Base-by-base conservation (phyloP, 768 basidiomycete species). In the Collybia nuda region DNA sequence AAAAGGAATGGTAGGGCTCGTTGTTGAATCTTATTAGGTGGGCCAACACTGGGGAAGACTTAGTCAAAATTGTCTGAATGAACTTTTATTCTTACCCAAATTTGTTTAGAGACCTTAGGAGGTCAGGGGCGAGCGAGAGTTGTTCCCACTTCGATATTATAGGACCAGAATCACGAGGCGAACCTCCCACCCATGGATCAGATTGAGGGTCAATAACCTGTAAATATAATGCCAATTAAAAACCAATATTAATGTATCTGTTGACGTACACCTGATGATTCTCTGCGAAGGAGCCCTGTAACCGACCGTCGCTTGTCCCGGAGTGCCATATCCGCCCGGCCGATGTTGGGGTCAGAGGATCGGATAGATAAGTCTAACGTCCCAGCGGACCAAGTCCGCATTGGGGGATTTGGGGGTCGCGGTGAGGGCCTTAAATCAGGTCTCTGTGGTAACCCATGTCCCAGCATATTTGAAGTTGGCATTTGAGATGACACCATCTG, bases 11-110 rank as follows among this genome's bases (percentile, higher is more conserved):
- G 97, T 44, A 99, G 75, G 40, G 97, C 95, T 42, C 96, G 83
- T 63, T 96, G 93, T 69, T 98, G 97, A 57, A 99, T 97, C 76
- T 99, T 99, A 69, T 98, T 98, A 5, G 97, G 97, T 1, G 97
- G 97, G 0, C 96, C 95, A 54, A 98, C 87, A 37, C 94, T 95
- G 61, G 21, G 50, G 37, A 21, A 53, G 26, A 50, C 47, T 53
- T 36, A 46, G 36, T 24, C 52, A 28, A 29, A 41, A 26, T 38
- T 39, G 14, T n/a, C 21, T 36, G 29, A 28, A 29, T 40, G 40
- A 36, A 29, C 6, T 48, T 50, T 40, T 32, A 8, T 29, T 73
- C 86, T 73, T 57, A 96, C 94, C 95, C 96, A 64, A 97, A 98
- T 69, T 95, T 96, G 54, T 79, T 84, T 54, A 98, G 77, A 38